These are phyloP conservation scores for Aspergillus leporis DNA, from an alignment of 495 filamentous ascomycete genomes.

Conservation along the genomic window DNA sequence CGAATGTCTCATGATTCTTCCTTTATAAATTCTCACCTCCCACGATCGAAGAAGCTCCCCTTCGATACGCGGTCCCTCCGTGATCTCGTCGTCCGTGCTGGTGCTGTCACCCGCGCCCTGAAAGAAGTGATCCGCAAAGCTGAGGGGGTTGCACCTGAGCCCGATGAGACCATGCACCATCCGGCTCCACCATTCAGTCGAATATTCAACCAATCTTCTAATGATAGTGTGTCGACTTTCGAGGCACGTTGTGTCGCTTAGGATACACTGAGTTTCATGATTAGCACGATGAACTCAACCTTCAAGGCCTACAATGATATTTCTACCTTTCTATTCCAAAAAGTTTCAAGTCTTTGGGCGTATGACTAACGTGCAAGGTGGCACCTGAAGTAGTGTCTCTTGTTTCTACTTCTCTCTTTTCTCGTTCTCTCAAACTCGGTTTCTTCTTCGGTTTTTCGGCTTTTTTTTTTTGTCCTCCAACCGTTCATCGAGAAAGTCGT, in stretches of 20 bases:
- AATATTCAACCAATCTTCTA: slow-evolving; percentile 44
- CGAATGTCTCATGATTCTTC: slow-evolving; percentile 52
- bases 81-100: slow-evolving; percentile 82
- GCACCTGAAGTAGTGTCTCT: slow-evolving; percentile 8
- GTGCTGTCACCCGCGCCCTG: slow-evolving; percentile 68
- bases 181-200: slow-evolving; percentile 46
- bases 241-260: slow-evolving; percentile 29
- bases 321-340: slow-evolving; percentile 19
- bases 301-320: slow-evolving; percentile 18
- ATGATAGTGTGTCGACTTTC: slow-evolving; percentile 35
- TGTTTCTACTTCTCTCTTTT: slow-evolving; percentile 6
- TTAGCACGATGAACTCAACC: slow-evolving; percentile 9
- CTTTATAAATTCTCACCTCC: slow-evolving; percentile 38
- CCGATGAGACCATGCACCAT: slow-evolving; percentile 36
- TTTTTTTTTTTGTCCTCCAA: slow-evolving; percentile 2
- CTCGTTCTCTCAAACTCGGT: neutral
- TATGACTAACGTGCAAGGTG: slow-evolving; percentile 26
- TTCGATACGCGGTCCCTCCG: slow-evolving; percentile 90
- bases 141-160: slow-evolving; percentile 68
- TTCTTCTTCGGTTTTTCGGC: too few relatives aligned
- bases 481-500: slow-evolving; percentile 8
- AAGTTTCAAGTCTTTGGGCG: slow-evolving; percentile 19
- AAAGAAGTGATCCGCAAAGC: slow-evolving; percentile 78
- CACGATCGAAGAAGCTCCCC: slow-evolving; percentile 72
- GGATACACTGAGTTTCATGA: slow-evolving; percentile 24